Conservation (phyloP, 306 rosid genomes). For the Myrica gale region DNA sequence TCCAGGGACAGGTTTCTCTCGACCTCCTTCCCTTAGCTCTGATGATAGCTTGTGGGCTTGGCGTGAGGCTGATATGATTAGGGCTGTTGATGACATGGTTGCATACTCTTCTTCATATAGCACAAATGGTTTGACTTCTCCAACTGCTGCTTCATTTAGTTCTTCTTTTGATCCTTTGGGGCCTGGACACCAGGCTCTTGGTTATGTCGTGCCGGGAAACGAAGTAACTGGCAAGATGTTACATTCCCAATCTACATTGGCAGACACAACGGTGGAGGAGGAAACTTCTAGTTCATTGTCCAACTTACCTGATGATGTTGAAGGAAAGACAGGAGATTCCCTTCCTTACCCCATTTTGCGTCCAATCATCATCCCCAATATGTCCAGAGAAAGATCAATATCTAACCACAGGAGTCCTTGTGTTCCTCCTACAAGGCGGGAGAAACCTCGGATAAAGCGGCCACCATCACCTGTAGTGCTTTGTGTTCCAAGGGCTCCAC, state of each 20-base stretch:
- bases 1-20: conserved; percentile 80
- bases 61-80: conserved; percentile 94
- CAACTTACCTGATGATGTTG: conserved; percentile 63
- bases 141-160: conserved; percentile 80
- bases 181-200: conserved; percentile 67
- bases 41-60: conserved; percentile 97
- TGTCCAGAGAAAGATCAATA: conserved; percentile 78
- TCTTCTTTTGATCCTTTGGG: conserved; percentile 84
- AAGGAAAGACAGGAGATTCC: conserved; percentile 61
- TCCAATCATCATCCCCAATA: conserved; percentile 80
- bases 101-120: conserved; percentile 86
- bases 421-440: conserved; percentile 78
- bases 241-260: conserved; percentile 63
- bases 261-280: conserved; percentile 62
- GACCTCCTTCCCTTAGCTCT: conserved; percentile 95
- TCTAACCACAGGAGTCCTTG: conserved; percentile 79
- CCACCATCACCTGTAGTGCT: conserved; percentile 95
- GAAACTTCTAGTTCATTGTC: conserved; percentile 61
- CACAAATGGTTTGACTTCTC: conserved; percentile 87
- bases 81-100: conserved; percentile 98
- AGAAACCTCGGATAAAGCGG: conserved; percentile 83
- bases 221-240: conserved; percentile 72
- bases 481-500: conserved; percentile 82
- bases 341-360: conserved; percentile 80
- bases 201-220: conserved; percentile 72